Percentiles rank a stretch among this genome's conserved stretches.
Evolutionary conservation across 768 basidiomycete genomes (phyloP).

Genomic region (Pholiota conissans): DNA sequence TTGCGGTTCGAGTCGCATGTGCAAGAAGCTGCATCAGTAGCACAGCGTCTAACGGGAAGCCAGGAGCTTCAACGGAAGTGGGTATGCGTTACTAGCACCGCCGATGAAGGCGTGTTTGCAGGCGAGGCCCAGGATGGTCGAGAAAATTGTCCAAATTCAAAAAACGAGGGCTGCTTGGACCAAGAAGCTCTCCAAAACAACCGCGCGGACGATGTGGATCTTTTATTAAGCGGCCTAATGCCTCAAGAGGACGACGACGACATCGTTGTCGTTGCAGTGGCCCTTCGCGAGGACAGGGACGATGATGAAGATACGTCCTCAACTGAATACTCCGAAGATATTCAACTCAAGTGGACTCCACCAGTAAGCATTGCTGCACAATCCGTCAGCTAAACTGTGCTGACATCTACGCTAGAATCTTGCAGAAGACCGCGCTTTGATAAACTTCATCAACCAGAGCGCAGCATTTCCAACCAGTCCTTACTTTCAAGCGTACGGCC

Average conservation of each 20-base stretch:
- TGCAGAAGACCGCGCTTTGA: neutral
- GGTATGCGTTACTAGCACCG: neutral
- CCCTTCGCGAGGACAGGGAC: too few species aligned
- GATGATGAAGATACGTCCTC: neutral
- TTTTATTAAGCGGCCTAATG: too few species aligned
- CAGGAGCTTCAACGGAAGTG: neutral
- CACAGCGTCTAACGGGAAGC: neutral
- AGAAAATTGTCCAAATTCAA: too few species aligned
- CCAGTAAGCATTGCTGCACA: neutral
- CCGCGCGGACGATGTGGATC: too few species aligned
- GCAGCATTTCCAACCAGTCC: neutral
- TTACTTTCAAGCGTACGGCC: neutral
- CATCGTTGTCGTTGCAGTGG: neutral
- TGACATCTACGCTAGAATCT: neutral
- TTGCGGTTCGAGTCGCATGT: constrained; percentile 1
- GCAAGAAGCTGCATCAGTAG: neutral
- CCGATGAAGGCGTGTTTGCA: too few species aligned
- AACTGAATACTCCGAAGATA: neutral
- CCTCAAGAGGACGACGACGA: neutral
- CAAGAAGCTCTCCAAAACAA: too few species aligned
- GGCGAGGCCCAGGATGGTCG: too few species aligned
- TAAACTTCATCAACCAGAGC: neutral
- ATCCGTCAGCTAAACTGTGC: too few species aligned
- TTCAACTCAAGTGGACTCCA: neutral
- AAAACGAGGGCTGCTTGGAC: too few species aligned